A percentile compares a stretch with the other conserved stretches of the same genome.
phyloP scores from a whole-genome alignment of 1,284 basidiomycete genomes.

The Afroboletus lepidellus region DNA sequence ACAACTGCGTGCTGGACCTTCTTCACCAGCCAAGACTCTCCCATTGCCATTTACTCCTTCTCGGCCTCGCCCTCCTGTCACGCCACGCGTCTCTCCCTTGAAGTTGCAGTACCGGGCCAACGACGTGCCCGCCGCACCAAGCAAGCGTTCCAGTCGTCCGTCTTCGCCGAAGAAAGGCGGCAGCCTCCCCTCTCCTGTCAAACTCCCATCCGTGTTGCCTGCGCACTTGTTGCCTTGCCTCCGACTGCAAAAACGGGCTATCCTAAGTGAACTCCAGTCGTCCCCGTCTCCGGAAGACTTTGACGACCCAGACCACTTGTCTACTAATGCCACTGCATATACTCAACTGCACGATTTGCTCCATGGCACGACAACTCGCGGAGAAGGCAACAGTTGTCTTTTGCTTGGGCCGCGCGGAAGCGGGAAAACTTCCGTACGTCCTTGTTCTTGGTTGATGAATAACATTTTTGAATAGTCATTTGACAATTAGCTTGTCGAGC shows the following conservation, averaged over 20 bases:
- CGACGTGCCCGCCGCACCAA: conserved; percentile 22
- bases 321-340: conserved; percentile 50
- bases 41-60: conserved; percentile 26
- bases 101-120: conserved; percentile 6
- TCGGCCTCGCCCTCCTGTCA: conserved; percentile 25
- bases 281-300: conserved; percentile 27
- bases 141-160: conserved; percentile 8
- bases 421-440: conserved; percentile 77
- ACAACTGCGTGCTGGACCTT: background rate
- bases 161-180: conserved; percentile 19
- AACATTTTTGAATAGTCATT: conserved; percentile 4
- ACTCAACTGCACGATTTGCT: conserved; percentile 63
- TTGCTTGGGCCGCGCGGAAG: conserved; percentile 80
- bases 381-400: conserved; percentile 89
- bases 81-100: conserved; percentile 20
- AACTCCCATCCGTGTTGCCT: conserved; percentile 33
- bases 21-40: conserved; percentile 1
- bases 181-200: conserved; percentile 15
- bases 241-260: conserved; percentile 56
- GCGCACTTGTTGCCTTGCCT: conserved; percentile 44
- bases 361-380: conserved; percentile 68
- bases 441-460: background rate
- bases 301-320: conserved; percentile 33
- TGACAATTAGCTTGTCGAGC: conserved; percentile 57
- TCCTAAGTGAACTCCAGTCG: conserved; percentile 49